Evolutionary conservation across 2,329 filamentous ascomycete genomes (phyloP), one percentile per base, ranked within the genome.

Genomic region (Penicillium vulpinum): DNA sequence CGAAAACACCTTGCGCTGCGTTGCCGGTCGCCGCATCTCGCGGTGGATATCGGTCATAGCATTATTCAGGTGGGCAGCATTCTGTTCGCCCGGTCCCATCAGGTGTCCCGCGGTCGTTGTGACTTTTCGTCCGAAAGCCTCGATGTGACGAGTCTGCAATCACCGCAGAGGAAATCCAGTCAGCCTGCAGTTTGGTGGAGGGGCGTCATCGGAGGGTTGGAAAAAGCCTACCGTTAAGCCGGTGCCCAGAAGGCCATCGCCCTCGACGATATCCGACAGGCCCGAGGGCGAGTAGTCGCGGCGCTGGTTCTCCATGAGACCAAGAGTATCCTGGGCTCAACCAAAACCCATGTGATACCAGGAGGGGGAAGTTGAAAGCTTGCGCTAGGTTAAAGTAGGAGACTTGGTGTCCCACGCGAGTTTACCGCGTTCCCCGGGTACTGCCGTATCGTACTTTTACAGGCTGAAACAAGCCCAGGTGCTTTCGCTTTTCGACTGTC

Each of bases 41-140:
- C 91, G 91, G 70, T 96, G 91, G 51, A 99, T 87, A 73, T 94
- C 90, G 69, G 84, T 87, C 83, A 99, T 88, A 62, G 94, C 93
- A 76, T 82, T 86, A 71, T 94, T 88, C 76, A 97, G 97, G 75
- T 92, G 88, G 57, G 81, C 75, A 70, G 72, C 81, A 72, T 77
- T 61, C 40, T 70, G 75, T 61, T 88, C 85, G 65, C 77, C 71
- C 56, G 88, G 86, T 43, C 84, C 88, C 69, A 97, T 96, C 65
- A 99, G 82, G 75, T 96, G 92, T 69, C 87, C 90, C 55, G 94
- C 94, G 21, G 94, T 97, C 28, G 91, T 91, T 29, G 92, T 94
- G 61, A 97, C 92, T 78, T 97, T 99, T 71, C 93, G 88, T 65
- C 92, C 87, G 76, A 99, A 97, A 54, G 91, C 90, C 78, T 97